Percentiles rank a stretch among this genome's conserved stretches.
These are phyloP conservation scores for Chaetomiaceae sp. DNA, from an alignment of 2,329 filamentous ascomycete species.

Conservation along the genomic window DNA sequence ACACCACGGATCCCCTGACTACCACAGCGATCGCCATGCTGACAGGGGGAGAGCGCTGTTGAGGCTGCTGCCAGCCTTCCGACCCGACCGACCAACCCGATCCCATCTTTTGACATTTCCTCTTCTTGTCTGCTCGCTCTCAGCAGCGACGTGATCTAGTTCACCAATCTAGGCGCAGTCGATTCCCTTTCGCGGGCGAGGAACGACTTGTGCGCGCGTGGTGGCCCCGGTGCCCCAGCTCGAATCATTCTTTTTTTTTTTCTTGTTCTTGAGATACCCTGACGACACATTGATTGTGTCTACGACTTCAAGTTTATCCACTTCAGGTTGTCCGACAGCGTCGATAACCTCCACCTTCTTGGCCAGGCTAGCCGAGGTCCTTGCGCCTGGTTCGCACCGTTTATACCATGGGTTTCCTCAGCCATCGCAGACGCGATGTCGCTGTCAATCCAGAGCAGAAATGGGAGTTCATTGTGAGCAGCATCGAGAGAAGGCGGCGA, in stretches of 20 bases:
- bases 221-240: conserved; percentile 21
- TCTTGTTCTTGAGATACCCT: conserved; percentile 16
- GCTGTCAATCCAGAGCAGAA: conserved; percentile 77
- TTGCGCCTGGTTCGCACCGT: conserved; percentile 16
- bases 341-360: conserved; percentile 19
- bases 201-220: conserved; percentile 31
- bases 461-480: conserved; percentile 85
- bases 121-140: conserved; percentile 14
- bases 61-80: conserved; percentile 18
- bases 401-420: conserved; percentile 60
- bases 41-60: conserved; percentile 10
- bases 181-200: conserved; percentile 32
- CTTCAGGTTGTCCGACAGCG: conserved; percentile 22
- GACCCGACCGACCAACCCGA: conserved; percentile 12
- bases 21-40: conserved; percentile 18
- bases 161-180: conserved; percentile 27
- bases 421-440: conserved; percentile 55
- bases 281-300: conserved; percentile 23
- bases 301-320: conserved; percentile 15
- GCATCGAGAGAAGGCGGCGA: neutral
- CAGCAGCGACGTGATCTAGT: conserved; percentile 13
- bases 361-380: conserved; percentile 9
- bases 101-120: conserved; percentile 9
- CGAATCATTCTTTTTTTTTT: conserved; percentile 14
- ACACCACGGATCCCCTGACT: conserved; percentile 9